Conservation (phyloP, 1,139 yeast genomes). For the Spencermartinsiella ligniputridi region DNA sequence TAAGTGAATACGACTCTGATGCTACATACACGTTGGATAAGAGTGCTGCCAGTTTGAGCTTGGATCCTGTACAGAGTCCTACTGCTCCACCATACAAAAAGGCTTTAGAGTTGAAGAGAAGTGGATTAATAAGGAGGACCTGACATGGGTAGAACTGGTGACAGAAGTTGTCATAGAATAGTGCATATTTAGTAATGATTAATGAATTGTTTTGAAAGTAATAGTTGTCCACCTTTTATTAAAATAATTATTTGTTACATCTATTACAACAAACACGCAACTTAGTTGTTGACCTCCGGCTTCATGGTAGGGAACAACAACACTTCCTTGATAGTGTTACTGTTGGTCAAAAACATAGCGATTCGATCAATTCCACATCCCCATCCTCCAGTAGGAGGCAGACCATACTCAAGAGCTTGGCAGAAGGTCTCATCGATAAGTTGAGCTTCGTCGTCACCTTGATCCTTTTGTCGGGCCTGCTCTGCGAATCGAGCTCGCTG, state of each 20-base stretch:
- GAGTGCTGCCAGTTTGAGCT: conserved; percentile 37
- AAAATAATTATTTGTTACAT: no score
- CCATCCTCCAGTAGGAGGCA: conserved; percentile 99
- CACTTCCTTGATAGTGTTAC: conserved; percentile 97
- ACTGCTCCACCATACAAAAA: conserved; percentile 95
- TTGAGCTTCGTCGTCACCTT: conserved; percentile 99
- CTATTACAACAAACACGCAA: no score
- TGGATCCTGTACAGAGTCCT: conserved; percentile 91
- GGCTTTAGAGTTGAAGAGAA: conserved; percentile 82
- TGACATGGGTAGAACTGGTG: no score
- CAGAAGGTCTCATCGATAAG: conserved; percentile 94
- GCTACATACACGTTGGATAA: conserved; percentile 77
- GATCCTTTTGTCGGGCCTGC: conserved; percentile 97
- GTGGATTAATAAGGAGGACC: conserved; percentile 47
- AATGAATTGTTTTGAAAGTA: no score
- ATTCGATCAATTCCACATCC: conserved; percentile 99
- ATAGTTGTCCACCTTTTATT: no score
- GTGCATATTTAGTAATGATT: no score
- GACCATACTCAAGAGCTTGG: conserved; percentile 95
- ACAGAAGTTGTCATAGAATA: no score
- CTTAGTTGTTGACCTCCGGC: conserved; percentile 58
- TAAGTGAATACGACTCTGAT: conserved; percentile 83
- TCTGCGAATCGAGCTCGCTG: conserved; percentile 97
- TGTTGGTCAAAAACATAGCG: conserved; percentile 96
- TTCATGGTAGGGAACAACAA: conserved; percentile 97